These are phyloP conservation scores for Macrolepiota fuliginosa DNA, from an alignment of 768 basidiomycete species.

Conservation along the genomic window DNA sequence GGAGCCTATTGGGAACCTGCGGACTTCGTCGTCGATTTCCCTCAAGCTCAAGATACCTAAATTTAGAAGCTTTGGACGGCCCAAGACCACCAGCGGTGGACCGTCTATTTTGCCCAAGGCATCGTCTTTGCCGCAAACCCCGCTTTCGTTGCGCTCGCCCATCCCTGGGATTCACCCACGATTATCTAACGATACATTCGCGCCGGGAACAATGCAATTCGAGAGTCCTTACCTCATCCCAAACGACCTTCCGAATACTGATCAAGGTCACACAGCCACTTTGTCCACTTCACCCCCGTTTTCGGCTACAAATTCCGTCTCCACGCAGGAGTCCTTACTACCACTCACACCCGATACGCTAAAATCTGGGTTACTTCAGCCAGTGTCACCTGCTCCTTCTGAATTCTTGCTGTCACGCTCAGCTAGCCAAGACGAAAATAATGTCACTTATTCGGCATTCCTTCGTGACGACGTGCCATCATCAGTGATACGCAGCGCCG, in stretches of 20 bases:
- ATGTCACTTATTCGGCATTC: background rate
- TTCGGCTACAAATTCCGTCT: background rate
- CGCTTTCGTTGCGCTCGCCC: background rate
- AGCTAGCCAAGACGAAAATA: background rate
- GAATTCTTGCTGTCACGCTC: background rate
- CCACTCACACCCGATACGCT: background rate
- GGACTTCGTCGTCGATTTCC: background rate
- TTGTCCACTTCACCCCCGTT: background rate
- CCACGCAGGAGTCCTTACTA: background rate
- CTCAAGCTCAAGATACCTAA: conserved; percentile 8
- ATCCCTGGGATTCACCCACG: background rate
- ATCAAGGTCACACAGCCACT: background rate
- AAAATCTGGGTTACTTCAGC: background rate
- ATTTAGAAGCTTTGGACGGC: background rate
- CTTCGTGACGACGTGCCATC: conserved; percentile 2
- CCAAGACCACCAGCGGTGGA: background rate
- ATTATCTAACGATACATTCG: background rate
- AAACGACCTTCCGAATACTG: background rate
- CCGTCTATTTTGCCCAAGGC: background rate
- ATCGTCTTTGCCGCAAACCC: background rate
- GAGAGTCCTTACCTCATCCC: background rate
- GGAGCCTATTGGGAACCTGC: background rate
- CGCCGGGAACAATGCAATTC: background rate
- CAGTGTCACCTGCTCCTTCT: background rate
- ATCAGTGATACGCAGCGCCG: conserved; percentile 2